Evolutionary conservation across 2,329 filamentous ascomycete species (phyloP).

Genomic region (Penicillium vulpinum): DNA sequence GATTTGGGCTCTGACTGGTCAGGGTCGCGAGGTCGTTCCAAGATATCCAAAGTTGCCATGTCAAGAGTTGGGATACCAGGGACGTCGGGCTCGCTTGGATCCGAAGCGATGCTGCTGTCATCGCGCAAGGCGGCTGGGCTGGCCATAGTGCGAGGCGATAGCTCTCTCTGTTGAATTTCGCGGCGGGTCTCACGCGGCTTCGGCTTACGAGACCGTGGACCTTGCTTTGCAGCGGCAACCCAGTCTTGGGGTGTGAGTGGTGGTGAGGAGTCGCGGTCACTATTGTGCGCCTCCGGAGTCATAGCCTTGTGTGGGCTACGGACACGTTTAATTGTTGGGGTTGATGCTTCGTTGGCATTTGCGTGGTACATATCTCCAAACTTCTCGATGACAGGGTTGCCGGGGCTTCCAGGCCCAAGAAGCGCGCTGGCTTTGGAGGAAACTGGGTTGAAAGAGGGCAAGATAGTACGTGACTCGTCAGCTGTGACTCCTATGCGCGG

Average conservation of each 20-base stretch:
- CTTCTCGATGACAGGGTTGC: conserved; percentile 23
- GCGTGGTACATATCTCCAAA: conserved; percentile 23
- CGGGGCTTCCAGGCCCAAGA: conserved; percentile 26
- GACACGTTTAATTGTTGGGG: conserved; percentile 25
- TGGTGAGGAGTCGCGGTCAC: conserved; percentile 25
- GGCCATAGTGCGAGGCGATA: conserved; percentile 9
- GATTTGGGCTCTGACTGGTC: conserved; percentile 20
- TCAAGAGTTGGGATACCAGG: conserved; percentile 35
- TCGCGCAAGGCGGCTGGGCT: conserved; percentile 30
- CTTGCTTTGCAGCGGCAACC: conserved; percentile 41
- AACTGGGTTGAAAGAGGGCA: conserved; percentile 33
- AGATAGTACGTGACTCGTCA: conserved; percentile 32
- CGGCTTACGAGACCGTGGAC: conserved; percentile 21
- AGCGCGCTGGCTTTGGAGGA: conserved; percentile 28
- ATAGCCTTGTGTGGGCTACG: conserved; percentile 23
- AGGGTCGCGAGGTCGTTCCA: conserved; percentile 21
- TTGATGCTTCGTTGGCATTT: conserved; percentile 21
- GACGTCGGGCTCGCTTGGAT: conserved; percentile 24
- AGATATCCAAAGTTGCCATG: conserved; percentile 30
- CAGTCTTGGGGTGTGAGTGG: conserved; percentile 45
- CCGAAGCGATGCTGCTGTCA: conserved; percentile 30
- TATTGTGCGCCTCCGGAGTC: conserved; percentile 12
- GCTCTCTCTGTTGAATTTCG: neutral
- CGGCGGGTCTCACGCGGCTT: conserved; percentile 4
- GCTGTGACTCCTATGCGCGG: conserved; percentile 25